phyloP scores from a whole-genome alignment of 2,329 filamentous ascomycete species.

The Colletotrichum navitas region DNA sequence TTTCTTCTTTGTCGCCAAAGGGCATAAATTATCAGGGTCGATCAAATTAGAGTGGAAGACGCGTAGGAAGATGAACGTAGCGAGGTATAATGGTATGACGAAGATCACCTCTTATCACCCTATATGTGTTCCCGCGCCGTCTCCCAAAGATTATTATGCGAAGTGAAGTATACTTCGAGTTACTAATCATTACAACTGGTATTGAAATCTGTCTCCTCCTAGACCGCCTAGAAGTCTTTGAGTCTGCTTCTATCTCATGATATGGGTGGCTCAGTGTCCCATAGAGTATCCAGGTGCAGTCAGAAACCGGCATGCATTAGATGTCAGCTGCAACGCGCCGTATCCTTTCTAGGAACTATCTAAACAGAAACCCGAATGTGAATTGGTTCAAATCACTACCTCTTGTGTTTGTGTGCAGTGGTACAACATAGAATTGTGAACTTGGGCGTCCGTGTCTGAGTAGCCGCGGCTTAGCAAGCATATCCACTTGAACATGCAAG shows the following conservation, averaged over 20 bases:
- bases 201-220: neutral
- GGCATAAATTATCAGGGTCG: fast-evolving
- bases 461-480: slow-evolving; percentile 5
- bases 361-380: slow-evolving; percentile 9
- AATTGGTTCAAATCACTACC: neutral
- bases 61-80: neutral
- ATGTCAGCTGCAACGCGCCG: neutral
- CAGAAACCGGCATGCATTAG: neutral
- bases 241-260: neutral
- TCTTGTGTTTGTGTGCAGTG: neutral
- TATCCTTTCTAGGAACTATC: neutral
- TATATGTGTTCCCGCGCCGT: too few relatives aligned
- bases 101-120: neutral
- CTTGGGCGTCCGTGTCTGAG: neutral
- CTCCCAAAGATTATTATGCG: neutral
- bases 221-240: neutral
- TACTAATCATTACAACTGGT: neutral
- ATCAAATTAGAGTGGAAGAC: neutral
- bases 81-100: too few relatives aligned
- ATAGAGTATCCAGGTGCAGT: neutral
- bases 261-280: neutral
- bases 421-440: neutral
- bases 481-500: neutral
- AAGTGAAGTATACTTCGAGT: neutral
- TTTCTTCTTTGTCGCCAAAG: neutral